A percentile compares a stretch with the other conserved stretches of the same genome.
phyloP scores from a whole-genome alignment of 1,284 basidiomycete species.

The Sphaerobolus stellatus region DNA sequence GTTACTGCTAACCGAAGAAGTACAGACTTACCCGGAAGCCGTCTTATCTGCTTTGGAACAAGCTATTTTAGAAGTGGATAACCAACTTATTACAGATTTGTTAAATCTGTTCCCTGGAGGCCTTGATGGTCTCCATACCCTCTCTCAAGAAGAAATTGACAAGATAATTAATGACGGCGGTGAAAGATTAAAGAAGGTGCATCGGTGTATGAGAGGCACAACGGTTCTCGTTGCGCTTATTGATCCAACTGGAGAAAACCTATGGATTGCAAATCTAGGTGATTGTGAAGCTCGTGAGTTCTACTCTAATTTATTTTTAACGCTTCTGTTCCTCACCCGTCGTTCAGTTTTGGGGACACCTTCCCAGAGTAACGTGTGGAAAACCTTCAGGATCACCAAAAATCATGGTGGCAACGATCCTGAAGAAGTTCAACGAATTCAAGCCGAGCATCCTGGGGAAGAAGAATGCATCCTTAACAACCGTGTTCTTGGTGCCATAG shows the following conservation, averaged over 20 bases:
- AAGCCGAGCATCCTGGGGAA: conserved; percentile 62
- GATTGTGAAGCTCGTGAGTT: conserved; percentile 67
- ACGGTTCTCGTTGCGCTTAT: conserved; percentile 68
- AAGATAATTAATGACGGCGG: conserved; percentile 63
- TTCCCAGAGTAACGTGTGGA: conserved; percentile 46
- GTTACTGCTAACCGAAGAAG: conserved; percentile 61
- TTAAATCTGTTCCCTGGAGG: conserved; percentile 62
- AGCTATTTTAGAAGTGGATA: conserved; percentile 71
- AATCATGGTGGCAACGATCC: conserved; percentile 64
- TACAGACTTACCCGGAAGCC: conserved; percentile 59
- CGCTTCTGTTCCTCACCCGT: conserved; percentile 9
- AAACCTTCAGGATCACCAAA: conserved; percentile 53
- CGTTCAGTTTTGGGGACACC: conserved; percentile 52
- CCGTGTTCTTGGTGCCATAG: conserved; percentile 67
- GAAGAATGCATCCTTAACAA: conserved; percentile 57
- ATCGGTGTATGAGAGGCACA: conserved; percentile 71
- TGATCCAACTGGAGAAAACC: conserved; percentile 60
- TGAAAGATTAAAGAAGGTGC: conserved; percentile 58
- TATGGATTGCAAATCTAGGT: conserved; percentile 72
- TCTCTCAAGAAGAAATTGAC: conserved; percentile 55
- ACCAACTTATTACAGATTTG: conserved; percentile 65
- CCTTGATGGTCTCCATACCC: conserved; percentile 44
- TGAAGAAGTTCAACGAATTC: conserved; percentile 56
- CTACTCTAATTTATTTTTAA: too few relatives aligned
- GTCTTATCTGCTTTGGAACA: conserved; percentile 47